Evolutionary conservation across 352 stramenopile genomes (phyloP), one percentile per base, ranked within the genome.

Genomic region (Globisporangium okanoganense): DNA sequence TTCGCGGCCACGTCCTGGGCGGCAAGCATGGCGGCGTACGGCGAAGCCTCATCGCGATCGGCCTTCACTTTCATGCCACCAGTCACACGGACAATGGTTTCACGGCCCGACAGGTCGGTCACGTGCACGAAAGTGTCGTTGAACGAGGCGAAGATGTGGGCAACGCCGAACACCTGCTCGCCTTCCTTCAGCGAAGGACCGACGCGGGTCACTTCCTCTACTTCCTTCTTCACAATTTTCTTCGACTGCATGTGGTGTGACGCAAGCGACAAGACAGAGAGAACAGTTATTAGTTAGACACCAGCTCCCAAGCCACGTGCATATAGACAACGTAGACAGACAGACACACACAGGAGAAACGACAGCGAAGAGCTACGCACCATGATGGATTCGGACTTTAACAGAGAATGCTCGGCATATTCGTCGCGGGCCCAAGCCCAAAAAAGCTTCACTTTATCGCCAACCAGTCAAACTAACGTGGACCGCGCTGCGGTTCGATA

Each of bases 41-140:
- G 98, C 62, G 95, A 99, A 65, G 97, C 97, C 85, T 99, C 98
- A 74, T 99, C 98, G 79, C 97, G 95, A 82, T 99, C 98, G 57
- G 97, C 97, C 93, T 99, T 99, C 57, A 99, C 98, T 86, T 99
- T 99, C 98, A 99, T 99, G 65, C 98, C 98, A 71, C 98, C 98
- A 9, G 98, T 99, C 52, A 99, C 97, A 79, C 98, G 97, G 65
- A 98, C 94, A 76, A 99, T 95, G 66, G 98, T 99, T 82, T 99
- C 98, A 54, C 97, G 88, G 71, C 98, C 98, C 60, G 97, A 99
- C 48, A 99, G 88, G 87, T 99, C 98, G 51, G 98, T 99, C 58
- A 99, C 96, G 80, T 99, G 98, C 64, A 99, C 97, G 80, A 99
- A 99, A 60, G 98, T 99, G 85, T 99, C 98, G 82, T 99, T 99